A percentile compares a stretch with the other conserved stretches of the same genome.
Conservation (phyloP, 1,284 basidiomycete genomes). For the Apiotrichum domesticum region DNA sequence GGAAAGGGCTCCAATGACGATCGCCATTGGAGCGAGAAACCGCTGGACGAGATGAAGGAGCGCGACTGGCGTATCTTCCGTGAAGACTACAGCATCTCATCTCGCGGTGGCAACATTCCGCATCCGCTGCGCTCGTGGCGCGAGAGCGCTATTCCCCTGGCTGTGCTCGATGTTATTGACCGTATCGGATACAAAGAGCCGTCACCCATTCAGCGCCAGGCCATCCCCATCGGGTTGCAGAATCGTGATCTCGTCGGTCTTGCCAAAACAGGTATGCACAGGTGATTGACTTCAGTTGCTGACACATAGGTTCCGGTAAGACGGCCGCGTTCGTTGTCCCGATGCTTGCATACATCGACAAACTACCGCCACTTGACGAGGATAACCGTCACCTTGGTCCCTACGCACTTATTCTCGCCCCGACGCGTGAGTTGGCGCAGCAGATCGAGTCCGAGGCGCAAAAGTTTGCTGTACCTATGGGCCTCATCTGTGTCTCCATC, state of each 20-base stretch:
- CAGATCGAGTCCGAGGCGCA: conserved; percentile 90
- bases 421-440: conserved; percentile 92
- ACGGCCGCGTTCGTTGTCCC: conserved; percentile 99
- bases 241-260: conserved; percentile 97
- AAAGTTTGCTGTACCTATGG: conserved; percentile 82
- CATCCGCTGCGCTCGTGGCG: conserved; percentile 85
- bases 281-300: too few relatives aligned
- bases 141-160: conserved; percentile 74
- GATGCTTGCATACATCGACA: conserved; percentile 89
- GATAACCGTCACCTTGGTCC: conserved; percentile 90
- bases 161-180: conserved; percentile 77
- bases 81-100: conserved; percentile 94
- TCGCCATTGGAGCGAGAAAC: conserved; percentile 96
- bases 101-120: conserved; percentile 85
- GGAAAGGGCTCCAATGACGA: conserved; percentile 77
- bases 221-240: conserved; percentile 93
- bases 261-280: conserved; percentile 75
- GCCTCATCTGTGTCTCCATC: conserved; percentile 90
- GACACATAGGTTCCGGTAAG: conserved; percentile 74
- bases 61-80: conserved; percentile 98
- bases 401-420: conserved; percentile 87
- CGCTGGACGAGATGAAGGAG: conserved; percentile 88
- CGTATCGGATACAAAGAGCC: conserved; percentile 94
- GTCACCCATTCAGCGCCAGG: conserved; percentile 92
- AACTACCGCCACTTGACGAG: conserved; percentile 76